Conservation (phyloP, 306 rosid genomes). For the Ochetophila trinervis region DNA sequence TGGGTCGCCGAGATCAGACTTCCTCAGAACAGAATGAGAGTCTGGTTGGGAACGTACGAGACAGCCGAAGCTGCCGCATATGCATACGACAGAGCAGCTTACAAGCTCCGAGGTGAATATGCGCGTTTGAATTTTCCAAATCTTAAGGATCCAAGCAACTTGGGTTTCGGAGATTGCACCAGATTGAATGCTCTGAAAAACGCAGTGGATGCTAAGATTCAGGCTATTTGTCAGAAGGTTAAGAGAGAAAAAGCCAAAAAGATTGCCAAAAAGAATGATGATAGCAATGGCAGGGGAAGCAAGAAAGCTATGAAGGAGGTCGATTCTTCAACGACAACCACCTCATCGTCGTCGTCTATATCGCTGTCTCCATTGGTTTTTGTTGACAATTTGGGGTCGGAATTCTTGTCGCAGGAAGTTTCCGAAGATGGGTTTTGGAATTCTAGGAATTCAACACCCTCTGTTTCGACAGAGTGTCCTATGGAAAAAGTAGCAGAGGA, state of each 20-base stretch:
- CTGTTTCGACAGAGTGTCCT: slow-evolving; percentile 43
- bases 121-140: slow-evolving; percentile 93
- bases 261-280: slow-evolving; percentile 38
- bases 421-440: slow-evolving; percentile 67
- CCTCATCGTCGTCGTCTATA: slow-evolving; percentile 35
- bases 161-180: slow-evolving; percentile 55
- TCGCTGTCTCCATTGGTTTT: slow-evolving; percentile 26
- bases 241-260: slow-evolving; percentile 67
- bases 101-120: slow-evolving; percentile 89
- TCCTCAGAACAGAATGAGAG: slow-evolving; percentile 96
- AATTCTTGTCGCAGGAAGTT: slow-evolving; percentile 30
- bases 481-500: slow-evolving; percentile 31
- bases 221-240: slow-evolving; percentile 82
- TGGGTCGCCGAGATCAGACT: slow-evolving; percentile 98
- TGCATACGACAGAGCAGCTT: slow-evolving; percentile 95
- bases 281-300: not conserved
- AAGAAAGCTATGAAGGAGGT: slow-evolving; percentile 15
- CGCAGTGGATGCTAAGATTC: slow-evolving; percentile 81
- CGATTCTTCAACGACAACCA: slow-evolving; percentile 13
- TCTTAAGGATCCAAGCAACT: slow-evolving; percentile 53
- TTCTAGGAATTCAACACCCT: slow-evolving; percentile 38
- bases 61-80: slow-evolving; percentile 94
- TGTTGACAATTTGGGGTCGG: slow-evolving; percentile 36
- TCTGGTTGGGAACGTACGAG: slow-evolving; percentile 93
- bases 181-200: slow-evolving; percentile 60